A percentile compares a stretch with the other conserved stretches of the same genome.
Conservation (phyloP, 176 grass and related monocot genomes). For the Guadua angustifolia region DNA sequence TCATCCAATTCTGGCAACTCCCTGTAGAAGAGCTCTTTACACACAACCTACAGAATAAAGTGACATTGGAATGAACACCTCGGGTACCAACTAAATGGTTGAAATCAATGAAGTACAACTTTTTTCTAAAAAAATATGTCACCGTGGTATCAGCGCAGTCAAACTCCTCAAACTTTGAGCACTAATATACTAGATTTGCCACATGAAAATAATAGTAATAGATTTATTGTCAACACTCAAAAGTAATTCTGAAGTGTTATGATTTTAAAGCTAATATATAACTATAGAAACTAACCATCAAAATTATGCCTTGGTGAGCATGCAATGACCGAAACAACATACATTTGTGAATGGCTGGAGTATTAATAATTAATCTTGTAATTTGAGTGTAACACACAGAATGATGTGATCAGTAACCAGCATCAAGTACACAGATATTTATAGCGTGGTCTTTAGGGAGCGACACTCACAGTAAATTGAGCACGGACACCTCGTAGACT, state of each 20-base stretch:
- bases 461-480: constrained; percentile 85
- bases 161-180: neutral
- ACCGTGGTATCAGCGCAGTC: neutral
- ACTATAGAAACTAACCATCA: neutral
- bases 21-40: constrained; percentile 97
- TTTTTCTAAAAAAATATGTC: neutral
- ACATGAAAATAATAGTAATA: constrained; percentile 27
- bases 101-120: neutral
- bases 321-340: neutral
- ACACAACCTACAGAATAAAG: constrained; percentile 75
- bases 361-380: constrained; percentile 20
- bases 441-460: constrained; percentile 32
- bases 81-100: neutral
- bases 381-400: constrained; percentile 14
- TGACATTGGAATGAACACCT: constrained; percentile 33
- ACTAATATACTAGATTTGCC: neutral
- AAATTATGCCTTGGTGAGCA: neutral
- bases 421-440: neutral
- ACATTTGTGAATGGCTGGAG: neutral
- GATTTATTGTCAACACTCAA: neutral
- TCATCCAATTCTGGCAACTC: constrained; percentile 82
- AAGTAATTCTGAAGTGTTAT: neutral
- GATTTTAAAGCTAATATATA: neutral
- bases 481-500: constrained; percentile 69
- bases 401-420: neutral